Evolutionary conservation across 148 eudicot genomes (phyloP), one percentile per base, ranked within the genome.

Genomic region (Diospyros lotus): DNA sequence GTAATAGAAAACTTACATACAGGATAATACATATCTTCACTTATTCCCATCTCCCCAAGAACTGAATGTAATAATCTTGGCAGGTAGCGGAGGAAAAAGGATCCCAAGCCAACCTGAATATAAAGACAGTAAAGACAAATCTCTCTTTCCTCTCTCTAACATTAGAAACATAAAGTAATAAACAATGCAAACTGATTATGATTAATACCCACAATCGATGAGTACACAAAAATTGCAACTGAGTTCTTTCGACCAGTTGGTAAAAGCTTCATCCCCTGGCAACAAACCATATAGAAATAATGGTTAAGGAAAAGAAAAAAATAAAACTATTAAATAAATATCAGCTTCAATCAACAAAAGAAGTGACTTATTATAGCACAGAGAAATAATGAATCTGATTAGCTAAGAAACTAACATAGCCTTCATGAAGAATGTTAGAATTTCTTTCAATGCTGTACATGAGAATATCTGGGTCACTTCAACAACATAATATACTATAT

Each of bases 241-340:
- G 98, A 88, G 72, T 64, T 89, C 80, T 85, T 87, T 66, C 89
- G 87, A 73, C 99, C 97, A 61, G 97, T 96, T 76, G 99, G 99
- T 72, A 96, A 97, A 74, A 96, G 88, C 85, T 88, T 96, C 99
- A 96, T 96, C 66, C 99, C 99, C 99, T 96, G 94, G 66, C 73
- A 82, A 72, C 4, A 69, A 50, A 69, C 41, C n/a, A 41, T 42
- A 42, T 18, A 58, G 7, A 42, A 55, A 63, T 1, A 1, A 40
- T 2, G 9, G 41, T 18, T 38, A 38, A 75, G 6, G 44, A 67
- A 4, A 58, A 11, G 1, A 4, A 28, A 40, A 46, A 58, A 54
- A 42, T 10, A 54, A 4, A 63, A 65, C 48, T 38, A 14, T 51
- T 48, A 2, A 48, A 48, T 48, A 28, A 65, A 58, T 12, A 65